A percentile compares a stretch with the other conserved stretches of the same genome.
These are phyloP conservation scores for Arthrobotrys entomopaga DNA, from an alignment of 2,329 filamentous ascomycete species.

Conservation along the genomic window DNA sequence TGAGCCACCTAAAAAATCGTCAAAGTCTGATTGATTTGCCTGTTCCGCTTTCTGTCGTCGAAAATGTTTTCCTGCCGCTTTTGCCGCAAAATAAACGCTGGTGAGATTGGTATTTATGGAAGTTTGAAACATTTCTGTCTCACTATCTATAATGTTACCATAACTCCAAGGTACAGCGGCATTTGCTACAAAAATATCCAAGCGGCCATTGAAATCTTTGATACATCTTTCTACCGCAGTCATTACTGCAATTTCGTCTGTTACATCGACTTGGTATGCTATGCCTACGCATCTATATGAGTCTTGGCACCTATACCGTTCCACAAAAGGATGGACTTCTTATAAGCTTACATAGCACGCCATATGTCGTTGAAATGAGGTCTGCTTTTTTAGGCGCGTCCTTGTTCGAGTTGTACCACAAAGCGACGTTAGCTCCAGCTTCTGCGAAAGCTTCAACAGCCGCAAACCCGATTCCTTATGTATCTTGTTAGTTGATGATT, in stretches of 20 bases:
- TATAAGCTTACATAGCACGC: slow-evolving; percentile 72
- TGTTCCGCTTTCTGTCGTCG: slow-evolving; percentile 66
- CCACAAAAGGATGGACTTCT: background rate
- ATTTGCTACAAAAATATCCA: slow-evolving; percentile 83
- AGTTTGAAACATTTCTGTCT: slow-evolving; percentile 60
- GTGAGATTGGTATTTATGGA: slow-evolving; percentile 78
- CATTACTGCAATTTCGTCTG: slow-evolving; percentile 67
- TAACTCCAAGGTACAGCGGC: slow-evolving; percentile 74
- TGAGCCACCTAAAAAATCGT: slow-evolving; percentile 71
- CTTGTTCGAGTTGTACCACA: slow-evolving; percentile 77
- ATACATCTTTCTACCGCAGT: slow-evolving; percentile 67
- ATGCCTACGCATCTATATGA: background rate
- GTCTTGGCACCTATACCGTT: no score
- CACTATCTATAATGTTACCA: slow-evolving; percentile 4
- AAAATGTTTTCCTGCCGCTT: slow-evolving; percentile 75
- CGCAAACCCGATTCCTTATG: slow-evolving; percentile 71
- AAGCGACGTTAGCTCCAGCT: slow-evolving; percentile 71
- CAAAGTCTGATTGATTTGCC: slow-evolving; percentile 65
- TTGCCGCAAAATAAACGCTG: slow-evolving; percentile 80
- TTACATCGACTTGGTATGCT: slow-evolving; percentile 72
- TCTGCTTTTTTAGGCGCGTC: slow-evolving; percentile 71
- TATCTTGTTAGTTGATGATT: background rate
- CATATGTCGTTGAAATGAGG: slow-evolving; percentile 72
- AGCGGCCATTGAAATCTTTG: slow-evolving; percentile 75
- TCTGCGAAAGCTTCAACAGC: slow-evolving; percentile 72